A percentile compares a stretch with the other conserved stretches of the same genome.
Conservation (phyloP, 331 rosid species). For the Dryas integrifolia region DNA sequence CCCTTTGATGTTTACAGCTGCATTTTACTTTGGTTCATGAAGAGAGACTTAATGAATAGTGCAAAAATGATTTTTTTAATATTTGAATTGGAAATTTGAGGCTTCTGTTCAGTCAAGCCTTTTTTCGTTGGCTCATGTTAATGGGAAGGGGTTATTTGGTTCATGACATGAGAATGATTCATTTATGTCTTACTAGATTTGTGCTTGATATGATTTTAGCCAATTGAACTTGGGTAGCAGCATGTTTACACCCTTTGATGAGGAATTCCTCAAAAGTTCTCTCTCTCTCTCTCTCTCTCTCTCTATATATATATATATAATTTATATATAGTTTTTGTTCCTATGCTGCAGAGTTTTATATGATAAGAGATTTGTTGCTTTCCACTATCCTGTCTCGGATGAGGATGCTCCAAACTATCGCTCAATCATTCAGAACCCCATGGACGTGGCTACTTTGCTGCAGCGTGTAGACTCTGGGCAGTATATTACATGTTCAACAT, state of each 20-base stretch:
- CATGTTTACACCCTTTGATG: neutral
- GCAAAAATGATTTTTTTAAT: no score
- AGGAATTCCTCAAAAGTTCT: neutral
- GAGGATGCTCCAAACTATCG: constrained; percentile 99
- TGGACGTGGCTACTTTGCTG: constrained; percentile 85
- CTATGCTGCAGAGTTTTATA: constrained; percentile 67
- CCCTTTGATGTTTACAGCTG: neutral
- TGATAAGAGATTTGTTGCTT: constrained; percentile 88
- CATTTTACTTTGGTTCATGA: neutral
- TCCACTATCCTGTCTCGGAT: constrained; percentile 90
- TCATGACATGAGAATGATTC: neutral
- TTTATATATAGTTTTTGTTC: neutral
- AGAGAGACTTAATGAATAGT: neutral
- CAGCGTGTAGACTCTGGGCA: constrained; percentile 88
- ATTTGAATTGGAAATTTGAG: neutral
- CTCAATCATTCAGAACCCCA: constrained; percentile 79
- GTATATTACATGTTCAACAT: constrained; percentile 66
- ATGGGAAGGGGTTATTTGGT: neutral
- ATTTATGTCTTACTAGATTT: neutral
- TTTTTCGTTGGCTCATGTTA: neutral
- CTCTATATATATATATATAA: neutral
- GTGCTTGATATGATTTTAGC: neutral
- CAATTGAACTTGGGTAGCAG: neutral
- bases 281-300: neutral
- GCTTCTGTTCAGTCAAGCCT: neutral